Evolutionary conservation across 1,284 basidiomycete species (phyloP).

Genomic region (Mycena citricolor): DNA sequence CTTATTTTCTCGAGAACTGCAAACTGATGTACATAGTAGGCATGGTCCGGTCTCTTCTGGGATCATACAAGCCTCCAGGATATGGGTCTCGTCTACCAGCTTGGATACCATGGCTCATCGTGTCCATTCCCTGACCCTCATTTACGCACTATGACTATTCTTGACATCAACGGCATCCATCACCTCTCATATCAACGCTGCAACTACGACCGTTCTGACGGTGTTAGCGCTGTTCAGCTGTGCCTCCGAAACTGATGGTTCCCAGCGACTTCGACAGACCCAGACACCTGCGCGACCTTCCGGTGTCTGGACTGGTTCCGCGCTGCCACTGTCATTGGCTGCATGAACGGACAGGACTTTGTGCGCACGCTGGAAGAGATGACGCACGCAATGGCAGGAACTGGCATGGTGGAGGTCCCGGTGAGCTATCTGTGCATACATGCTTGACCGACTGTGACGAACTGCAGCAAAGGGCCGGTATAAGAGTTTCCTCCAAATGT

Average conservation of each 20-base stretch:
- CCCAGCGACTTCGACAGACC: slow-evolving; percentile 5
- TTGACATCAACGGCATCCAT: slow-evolving; percentile 1
- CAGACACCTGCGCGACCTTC: slow-evolving; percentile 12
- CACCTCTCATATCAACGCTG: not conserved
- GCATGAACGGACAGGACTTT: slow-evolving; percentile 10
- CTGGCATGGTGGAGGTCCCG: not conserved
- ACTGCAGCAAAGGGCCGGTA: slow-evolving; percentile 10
- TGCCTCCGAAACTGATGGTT: slow-evolving; percentile 9
- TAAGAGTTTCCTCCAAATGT: slow-evolving; percentile 17
- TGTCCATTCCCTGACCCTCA: slow-evolving; percentile 1
- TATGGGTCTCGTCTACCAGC: slow-evolving; percentile 6
- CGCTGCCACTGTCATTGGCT: slow-evolving; percentile 1
- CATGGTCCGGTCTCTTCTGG: not conserved
- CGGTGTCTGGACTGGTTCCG: slow-evolving; percentile 4
- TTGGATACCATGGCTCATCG: slow-evolving; percentile 1
- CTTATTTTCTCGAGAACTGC: too few species aligned
- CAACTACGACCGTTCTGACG: not conserved
- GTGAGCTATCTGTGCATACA: not conserved
- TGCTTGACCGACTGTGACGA: not conserved
- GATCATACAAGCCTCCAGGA: not conserved
- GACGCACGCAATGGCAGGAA: not conserved
- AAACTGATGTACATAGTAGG: too few species aligned
- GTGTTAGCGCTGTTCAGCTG: not conserved
- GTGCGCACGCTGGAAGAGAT: slow-evolving; percentile 3
- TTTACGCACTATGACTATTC: slow-evolving; percentile 1